phyloP scores from a whole-genome alignment of 768 basidiomycete genomes.

The Lactifluus volemus region DNA sequence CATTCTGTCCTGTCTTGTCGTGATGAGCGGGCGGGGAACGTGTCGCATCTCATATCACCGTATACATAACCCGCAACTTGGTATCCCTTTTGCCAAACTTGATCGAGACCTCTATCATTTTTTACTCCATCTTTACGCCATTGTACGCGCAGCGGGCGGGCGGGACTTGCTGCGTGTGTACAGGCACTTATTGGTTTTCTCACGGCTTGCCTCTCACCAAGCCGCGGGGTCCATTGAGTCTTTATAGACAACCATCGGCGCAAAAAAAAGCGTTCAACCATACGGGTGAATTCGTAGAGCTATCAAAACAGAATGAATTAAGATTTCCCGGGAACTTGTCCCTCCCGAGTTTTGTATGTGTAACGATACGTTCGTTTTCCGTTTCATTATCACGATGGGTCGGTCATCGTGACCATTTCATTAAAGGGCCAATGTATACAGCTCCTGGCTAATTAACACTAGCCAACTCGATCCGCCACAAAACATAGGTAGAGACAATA shows the following conservation, averaged over 20 bases:
- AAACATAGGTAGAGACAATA: slow-evolving; percentile 7
- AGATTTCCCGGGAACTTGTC: background rate
- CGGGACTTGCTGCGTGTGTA: background rate
- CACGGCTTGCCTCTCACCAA: background rate
- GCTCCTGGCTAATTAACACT: background rate
- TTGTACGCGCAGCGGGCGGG: background rate
- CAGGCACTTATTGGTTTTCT: background rate
- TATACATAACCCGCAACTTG: background rate
- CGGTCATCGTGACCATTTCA: background rate
- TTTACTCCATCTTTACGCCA: background rate
- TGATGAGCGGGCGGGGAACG: background rate
- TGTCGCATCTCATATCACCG: background rate
- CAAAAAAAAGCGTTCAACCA: background rate
- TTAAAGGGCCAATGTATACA: background rate
- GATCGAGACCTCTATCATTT: background rate
- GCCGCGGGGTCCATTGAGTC: background rate
- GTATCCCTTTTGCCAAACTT: background rate
- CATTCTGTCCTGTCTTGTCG: background rate
- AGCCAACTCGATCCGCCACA: background rate
- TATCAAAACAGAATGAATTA: background rate
- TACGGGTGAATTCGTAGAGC: background rate
- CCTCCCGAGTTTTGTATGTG: background rate
- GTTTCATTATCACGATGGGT: background rate
- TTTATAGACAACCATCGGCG: background rate
- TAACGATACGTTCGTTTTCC: background rate